Evolutionary conservation across 306 rosid species (phyloP), one percentile per base, ranked within the genome.

Genomic region (Hippophae gyantsensis): DNA sequence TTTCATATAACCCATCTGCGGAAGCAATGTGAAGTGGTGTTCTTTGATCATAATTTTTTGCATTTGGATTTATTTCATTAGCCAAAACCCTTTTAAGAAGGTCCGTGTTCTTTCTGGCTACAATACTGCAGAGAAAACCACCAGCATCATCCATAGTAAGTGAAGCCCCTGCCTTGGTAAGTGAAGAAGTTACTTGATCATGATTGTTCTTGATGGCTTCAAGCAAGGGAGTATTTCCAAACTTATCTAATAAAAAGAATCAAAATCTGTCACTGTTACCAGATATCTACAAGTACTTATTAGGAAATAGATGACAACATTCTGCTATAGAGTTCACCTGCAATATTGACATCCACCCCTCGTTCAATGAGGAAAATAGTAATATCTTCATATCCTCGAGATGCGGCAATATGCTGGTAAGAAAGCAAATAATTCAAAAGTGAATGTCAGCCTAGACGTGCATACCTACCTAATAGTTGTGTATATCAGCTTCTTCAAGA

Each of bases 201-300:
- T 85, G 82, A 67, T 80, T 80, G 54, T 77, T 77, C 70, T 82
- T 81, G 47, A 85, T 65, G 66, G 93, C 86, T 70, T 85, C 86
- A 44, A 82, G 76, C 69, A 85, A 85, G 46, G 88, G 84, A 70
- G 84, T 75, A 70, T 50, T 72, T 54, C 89, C 94, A 65, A 70
- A 85, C 48, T 82, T 85, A 70, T 82, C 94, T 85, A 52, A 32
- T 9, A 56, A 43, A 76, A 48, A 52, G 32, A 43, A 63, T 18
- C 52, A 61, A 65, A 40, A 48, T 41, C 27, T 13, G 43, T 70
- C 10, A 43, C 45, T n/a, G 5, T 2, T 32, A 32, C 5, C 5
- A 32, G 38, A 32, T 32, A 32, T 32, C 5, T 32, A 32, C 38
- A 32, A 1, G 5, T 2, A 32, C 5, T 12, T 6, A 23, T 18